Percentiles rank a stretch among this genome's conserved stretches.
phyloP scores from a whole-genome alignment of 2,329 filamentous ascomycete species.

The Aspergillus fijiensis region DNA sequence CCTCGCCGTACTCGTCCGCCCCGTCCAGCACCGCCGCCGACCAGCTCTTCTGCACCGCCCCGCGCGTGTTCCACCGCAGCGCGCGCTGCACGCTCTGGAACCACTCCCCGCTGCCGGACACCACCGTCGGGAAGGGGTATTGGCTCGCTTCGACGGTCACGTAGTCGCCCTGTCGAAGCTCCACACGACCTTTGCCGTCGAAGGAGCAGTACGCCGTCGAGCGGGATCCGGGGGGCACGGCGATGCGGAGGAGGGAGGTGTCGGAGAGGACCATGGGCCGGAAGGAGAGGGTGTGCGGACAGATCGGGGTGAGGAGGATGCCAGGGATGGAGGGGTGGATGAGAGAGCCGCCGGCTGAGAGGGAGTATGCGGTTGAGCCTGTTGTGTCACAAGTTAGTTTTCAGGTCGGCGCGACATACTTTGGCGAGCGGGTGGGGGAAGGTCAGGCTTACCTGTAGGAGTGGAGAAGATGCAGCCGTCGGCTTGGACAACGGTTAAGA shows the following conservation, averaged over 20 bases:
- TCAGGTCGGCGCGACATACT: too few species aligned
- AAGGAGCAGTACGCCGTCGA: slow-evolving; percentile 96
- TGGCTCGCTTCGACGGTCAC: slow-evolving; percentile 95
- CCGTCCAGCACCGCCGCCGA: slow-evolving; percentile 46
- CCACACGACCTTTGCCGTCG: slow-evolving; percentile 92
- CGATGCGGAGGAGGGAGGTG: slow-evolving; percentile 85
- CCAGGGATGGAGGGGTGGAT: slow-evolving; percentile 96
- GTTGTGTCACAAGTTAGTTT: slow-evolving; percentile 6
- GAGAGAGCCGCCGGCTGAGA: slow-evolving; percentile 91
- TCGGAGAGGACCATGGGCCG: slow-evolving; percentile 97
- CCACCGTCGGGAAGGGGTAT: slow-evolving; percentile 96
- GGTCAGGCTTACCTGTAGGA: slow-evolving; percentile 66
- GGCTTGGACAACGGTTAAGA: slow-evolving; percentile 92
- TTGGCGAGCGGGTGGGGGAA: too few species aligned
- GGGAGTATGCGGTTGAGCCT: slow-evolving; percentile 88
- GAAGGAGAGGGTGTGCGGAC: slow-evolving; percentile 94
- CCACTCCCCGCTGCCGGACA: slow-evolving; percentile 87
- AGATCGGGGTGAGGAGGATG: slow-evolving; percentile 95
- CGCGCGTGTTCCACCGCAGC: slow-evolving; percentile 90
- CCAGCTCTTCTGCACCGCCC: slow-evolving; percentile 87
- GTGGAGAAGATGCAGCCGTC: slow-evolving; percentile 98
- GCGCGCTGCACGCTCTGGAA: slow-evolving; percentile 93
- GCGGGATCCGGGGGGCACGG: slow-evolving; percentile 78
- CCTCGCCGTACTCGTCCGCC: slow-evolving; percentile 42
- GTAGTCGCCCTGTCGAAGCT: slow-evolving; percentile 88